Evolutionary conservation across 257 asterid genomes (phyloP).

Genomic region (Nicotiana otophora): DNA sequence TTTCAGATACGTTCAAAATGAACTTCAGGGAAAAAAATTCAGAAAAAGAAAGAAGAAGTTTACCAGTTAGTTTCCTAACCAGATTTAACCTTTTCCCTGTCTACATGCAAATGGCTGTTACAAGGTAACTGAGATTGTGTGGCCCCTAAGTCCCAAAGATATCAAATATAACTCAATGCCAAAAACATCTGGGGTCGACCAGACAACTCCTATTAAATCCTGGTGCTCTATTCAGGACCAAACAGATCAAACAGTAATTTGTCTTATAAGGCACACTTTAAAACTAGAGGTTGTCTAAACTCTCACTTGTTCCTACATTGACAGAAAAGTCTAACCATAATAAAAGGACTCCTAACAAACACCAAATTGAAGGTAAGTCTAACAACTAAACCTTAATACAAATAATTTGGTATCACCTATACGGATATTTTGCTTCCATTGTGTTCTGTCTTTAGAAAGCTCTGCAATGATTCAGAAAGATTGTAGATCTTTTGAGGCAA

Average conservation of each 20-base stretch:
- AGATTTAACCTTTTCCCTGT: background rate
- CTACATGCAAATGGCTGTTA: background rate
- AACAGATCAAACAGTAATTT: background rate
- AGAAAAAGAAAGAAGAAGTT: too few relatives aligned
- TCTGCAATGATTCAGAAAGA: background rate
- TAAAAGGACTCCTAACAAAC: background rate
- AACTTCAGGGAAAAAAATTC: too few relatives aligned
- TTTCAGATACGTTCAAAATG: too few relatives aligned
- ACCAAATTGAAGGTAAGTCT: background rate
- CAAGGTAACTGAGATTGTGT: background rate
- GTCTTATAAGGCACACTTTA: background rate
- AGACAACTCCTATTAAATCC: background rate
- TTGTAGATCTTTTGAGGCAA: background rate
- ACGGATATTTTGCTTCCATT: background rate
- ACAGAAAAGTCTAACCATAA: background rate
- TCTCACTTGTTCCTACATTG: background rate
- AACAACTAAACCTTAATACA: background rate
- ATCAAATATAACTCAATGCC: background rate
- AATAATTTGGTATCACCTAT: background rate
- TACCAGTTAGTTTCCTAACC: too few relatives aligned
- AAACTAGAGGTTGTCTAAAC: background rate
- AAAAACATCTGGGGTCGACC: background rate
- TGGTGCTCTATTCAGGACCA: background rate
- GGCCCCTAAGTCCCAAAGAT: background rate
- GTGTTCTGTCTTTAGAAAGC: background rate